Evolutionary conservation across 2,329 filamentous ascomycete genomes (phyloP), one percentile per base, ranked within the genome.

Genomic region (Cercospora sp.): DNA sequence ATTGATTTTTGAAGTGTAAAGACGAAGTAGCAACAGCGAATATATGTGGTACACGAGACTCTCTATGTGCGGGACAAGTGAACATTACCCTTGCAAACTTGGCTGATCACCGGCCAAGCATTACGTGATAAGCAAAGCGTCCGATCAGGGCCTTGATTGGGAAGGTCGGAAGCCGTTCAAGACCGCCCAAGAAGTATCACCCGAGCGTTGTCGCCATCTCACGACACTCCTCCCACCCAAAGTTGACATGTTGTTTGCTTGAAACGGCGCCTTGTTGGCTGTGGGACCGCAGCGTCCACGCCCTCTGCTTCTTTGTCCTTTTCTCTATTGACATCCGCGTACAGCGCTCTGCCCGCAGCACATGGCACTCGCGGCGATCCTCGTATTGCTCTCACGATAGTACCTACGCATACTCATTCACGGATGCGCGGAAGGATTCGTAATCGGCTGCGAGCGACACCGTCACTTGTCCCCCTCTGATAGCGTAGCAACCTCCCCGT

Each of bases 311-410:
- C 51, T 65, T 65, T 58, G 53, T 65, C 40, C 62, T 21, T 10
- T 18, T 45, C 49, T 45, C 62, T 65, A 65, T 57, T 64, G 61
- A 64, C 61, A 64, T 40, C 34, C 43, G 30, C 45, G 12, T 37
- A 21, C 18, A 26, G 49, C 49, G 49, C 49, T 30, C 24, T 55
- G 49, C 32, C 55, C 55, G 55, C 55, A 28, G 49, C 49, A 53
- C 45, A 30, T 34, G 21, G 32, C 53, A 18, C 21, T 13, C 13
- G 37, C 53, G 53, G 49, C 61, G 45, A 26, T 37, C 28, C n/a
- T 32, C 13, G 61, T 24, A 55, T 30, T n/a, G 60, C 45, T 8
- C 57, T 28, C 61, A 65, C 62, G 34, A 65, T 58, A 65, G 62
- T 7, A 55, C 30, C 16, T 16, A n/a, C 13, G 28, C 16, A 59